Evolutionary conservation across 345 rosid genomes (phyloP).

Genomic region (Sisymbrium irio): DNA sequence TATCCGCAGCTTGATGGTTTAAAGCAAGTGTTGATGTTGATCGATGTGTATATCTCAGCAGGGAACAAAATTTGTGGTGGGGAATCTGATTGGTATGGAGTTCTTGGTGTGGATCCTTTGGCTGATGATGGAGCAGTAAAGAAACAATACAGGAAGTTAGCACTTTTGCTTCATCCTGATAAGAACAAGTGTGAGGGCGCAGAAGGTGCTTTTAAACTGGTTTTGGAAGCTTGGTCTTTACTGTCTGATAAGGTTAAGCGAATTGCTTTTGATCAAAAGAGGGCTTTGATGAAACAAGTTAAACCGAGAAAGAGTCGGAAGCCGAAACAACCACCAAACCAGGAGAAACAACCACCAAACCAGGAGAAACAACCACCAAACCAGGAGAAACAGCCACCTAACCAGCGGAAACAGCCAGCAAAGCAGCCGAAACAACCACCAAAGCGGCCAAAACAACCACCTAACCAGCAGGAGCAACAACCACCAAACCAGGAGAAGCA

Average conservation of each 20-base stretch:
- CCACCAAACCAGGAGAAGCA: neutral
- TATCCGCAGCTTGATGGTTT: conserved; percentile 71
- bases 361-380: neutral
- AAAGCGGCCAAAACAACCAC: neutral
- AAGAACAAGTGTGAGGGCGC: conserved; percentile 82
- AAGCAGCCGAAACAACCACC: neutral
- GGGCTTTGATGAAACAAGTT: conserved; percentile 36
- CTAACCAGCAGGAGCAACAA: no score
- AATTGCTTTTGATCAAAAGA: conserved; percentile 59
- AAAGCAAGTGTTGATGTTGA: conserved; percentile 50
- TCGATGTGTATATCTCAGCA: conserved; percentile 61
- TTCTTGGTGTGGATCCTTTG: conserved; percentile 59
- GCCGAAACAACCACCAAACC: neutral
- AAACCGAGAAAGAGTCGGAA: conserved; percentile 39
- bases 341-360: neutral
- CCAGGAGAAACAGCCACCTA: neutral
- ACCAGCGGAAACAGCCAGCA: neutral
- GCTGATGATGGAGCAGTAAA: conserved; percentile 61
- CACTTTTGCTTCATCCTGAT: conserved; percentile 80
- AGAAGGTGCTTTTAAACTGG: conserved; percentile 78
- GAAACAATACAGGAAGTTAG: conserved; percentile 67
- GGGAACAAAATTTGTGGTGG: conserved; percentile 52
- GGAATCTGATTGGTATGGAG: conserved; percentile 70
- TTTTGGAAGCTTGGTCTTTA: conserved; percentile 69
- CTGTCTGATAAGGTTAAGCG: conserved; percentile 73